Evolutionary conservation across 164 flowering plant species (phyloP).

Genomic region (Liriodendron chinense): DNA sequence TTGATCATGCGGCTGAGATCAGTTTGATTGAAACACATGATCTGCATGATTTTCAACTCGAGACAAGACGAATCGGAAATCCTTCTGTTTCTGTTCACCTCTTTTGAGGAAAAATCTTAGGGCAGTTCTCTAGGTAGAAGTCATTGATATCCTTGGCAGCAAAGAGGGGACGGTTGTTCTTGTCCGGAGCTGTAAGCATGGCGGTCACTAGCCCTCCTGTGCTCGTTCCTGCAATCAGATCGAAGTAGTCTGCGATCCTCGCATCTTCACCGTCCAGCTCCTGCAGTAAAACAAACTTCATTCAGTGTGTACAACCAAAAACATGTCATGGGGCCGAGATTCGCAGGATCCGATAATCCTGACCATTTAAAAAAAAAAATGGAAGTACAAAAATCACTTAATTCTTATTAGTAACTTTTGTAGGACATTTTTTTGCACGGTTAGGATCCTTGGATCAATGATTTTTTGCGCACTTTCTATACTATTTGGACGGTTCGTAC

Average conservation of each 20-base stretch:
- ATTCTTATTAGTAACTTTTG: too few relatives aligned
- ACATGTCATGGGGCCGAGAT: neutral
- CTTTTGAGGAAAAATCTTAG: slow-evolving; percentile 37
- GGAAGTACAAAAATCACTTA: too few relatives aligned
- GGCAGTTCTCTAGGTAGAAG: slow-evolving; percentile 32
- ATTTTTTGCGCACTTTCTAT: too few relatives aligned
- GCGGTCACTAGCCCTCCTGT: slow-evolving; percentile 27
- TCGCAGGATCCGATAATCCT: neutral
- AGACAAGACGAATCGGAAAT: too few relatives aligned
- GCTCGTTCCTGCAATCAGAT: slow-evolving; percentile 30
- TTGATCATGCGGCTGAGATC: neutral
- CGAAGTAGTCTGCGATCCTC: slow-evolving; percentile 31
- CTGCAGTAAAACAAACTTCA: slow-evolving; percentile 4
- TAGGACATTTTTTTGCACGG: too few relatives aligned
- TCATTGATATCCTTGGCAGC: slow-evolving; percentile 38
- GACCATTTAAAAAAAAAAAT: too few relatives aligned
- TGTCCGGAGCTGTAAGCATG: slow-evolving; percentile 37
- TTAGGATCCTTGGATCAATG: too few relatives aligned
- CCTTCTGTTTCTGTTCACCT: slow-evolving; percentile 3
- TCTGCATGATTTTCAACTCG: too few relatives aligned
- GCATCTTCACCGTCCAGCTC: slow-evolving; percentile 26
- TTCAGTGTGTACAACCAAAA: neutral
- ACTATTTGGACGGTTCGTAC: too few relatives aligned
- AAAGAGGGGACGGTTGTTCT: slow-evolving; percentile 33
- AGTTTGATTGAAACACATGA: too few relatives aligned